Conservation (phyloP, 495 filamentous ascomycete species). For the Halenospora varia region DNA sequence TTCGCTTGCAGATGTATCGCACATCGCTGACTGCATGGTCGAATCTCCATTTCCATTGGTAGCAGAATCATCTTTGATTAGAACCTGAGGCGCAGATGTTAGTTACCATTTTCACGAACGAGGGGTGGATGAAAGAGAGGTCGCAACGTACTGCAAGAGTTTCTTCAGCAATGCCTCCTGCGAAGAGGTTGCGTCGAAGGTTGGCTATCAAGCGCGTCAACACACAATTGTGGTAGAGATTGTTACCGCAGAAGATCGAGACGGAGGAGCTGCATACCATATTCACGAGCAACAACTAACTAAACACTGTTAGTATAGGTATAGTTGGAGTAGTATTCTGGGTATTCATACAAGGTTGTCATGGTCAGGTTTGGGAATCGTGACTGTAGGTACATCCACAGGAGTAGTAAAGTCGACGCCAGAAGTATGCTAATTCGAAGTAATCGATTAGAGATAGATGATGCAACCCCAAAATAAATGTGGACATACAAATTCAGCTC, state of each 20-base stretch:
- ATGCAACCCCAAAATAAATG: not conserved
- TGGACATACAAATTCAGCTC: constrained; percentile 25
- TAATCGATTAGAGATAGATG: not conserved
- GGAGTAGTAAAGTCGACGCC: constrained; percentile 30
- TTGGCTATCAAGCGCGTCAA: constrained; percentile 40
- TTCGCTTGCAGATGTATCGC: constrained; percentile 27
- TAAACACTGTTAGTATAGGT: constrained; percentile 12
- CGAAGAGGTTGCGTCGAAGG: constrained; percentile 56
- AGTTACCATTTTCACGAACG: constrained; percentile 8
- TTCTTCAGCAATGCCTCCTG: constrained; percentile 57
- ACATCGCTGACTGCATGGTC: constrained; percentile 12
- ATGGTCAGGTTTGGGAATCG: constrained; percentile 51
- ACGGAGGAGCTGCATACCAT: constrained; percentile 37
- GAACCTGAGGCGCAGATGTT: constrained; percentile 36
- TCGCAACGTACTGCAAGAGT: constrained; percentile 50
- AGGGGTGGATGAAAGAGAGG: not conserved
- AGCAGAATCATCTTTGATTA: constrained; percentile 44
- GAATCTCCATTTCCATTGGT: constrained; percentile 20
- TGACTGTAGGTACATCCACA: constrained; percentile 37
- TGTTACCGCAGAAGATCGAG: constrained; percentile 23
- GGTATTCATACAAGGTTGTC: constrained; percentile 46
- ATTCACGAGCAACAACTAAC: constrained; percentile 34
- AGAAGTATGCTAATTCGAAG: constrained; percentile 35
- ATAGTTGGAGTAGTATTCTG: not conserved
- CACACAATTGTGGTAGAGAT: constrained; percentile 4